Percentiles rank a stretch among this genome's conserved stretches.
These are phyloP conservation scores for Hortiboletus campestris DNA, from an alignment of 768 basidiomycete species.

Conservation along the genomic window DNA sequence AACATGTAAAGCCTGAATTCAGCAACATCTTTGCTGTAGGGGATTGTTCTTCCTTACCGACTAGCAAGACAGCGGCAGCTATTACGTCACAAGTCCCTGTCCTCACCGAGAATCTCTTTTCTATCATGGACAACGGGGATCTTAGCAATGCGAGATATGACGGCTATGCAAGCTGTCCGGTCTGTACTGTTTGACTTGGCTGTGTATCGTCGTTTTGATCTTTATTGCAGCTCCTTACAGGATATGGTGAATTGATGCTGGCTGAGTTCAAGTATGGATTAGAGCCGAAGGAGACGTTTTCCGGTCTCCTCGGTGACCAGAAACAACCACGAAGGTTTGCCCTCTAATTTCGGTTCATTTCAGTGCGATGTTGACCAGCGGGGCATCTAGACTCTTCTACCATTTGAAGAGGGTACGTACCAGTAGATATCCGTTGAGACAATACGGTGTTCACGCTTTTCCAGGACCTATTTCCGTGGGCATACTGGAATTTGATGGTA, in stretches of 20 bases:
- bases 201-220: slow-evolving; percentile 1
- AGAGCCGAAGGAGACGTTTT: slow-evolving; percentile 85
- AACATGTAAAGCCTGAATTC: slow-evolving; percentile 77
- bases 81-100: slow-evolving; percentile 91
- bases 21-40: slow-evolving; percentile 87
- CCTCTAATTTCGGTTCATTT: neutral
- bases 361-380: slow-evolving; percentile 5
- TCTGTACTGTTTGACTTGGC: slow-evolving; percentile 36
- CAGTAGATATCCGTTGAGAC: neutral
- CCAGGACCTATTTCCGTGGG: slow-evolving; percentile 40
- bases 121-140: slow-evolving; percentile 69
- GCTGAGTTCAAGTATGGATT: slow-evolving; percentile 94
- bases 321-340: slow-evolving; percentile 64
- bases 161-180: slow-evolving; percentile 88
- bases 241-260: slow-evolving; percentile 80
- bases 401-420: slow-evolving; percentile 73
- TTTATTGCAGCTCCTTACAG: slow-evolving; percentile 61
- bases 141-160: slow-evolving; percentile 73
- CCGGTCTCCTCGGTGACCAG: slow-evolving; percentile 67
- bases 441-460: neutral
- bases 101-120: slow-evolving; percentile 83
- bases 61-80: slow-evolving; percentile 95
- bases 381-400: slow-evolving; percentile 62
- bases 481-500: slow-evolving; percentile 78
- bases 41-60: slow-evolving; percentile 91